Conservation (phyloP, 306 rosid species). For the Alnus glutinosa region DNA sequence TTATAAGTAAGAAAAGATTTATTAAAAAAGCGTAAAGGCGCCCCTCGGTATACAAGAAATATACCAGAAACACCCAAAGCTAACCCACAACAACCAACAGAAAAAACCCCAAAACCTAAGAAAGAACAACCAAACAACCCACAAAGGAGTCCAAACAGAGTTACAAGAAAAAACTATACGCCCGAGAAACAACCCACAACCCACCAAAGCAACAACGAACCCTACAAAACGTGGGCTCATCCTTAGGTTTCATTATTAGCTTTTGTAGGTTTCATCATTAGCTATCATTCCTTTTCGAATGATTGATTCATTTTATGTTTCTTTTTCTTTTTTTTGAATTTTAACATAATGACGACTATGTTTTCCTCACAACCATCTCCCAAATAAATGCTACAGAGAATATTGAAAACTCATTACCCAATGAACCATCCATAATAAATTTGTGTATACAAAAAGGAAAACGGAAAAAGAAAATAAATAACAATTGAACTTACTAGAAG, state of each 20-base stretch:
- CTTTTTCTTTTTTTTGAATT: background rate
- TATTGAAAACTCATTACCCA: conserved; percentile 3
- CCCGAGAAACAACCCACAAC: too few relatives aligned
- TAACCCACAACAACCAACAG: too few relatives aligned
- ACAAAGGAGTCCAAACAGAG: too few relatives aligned
- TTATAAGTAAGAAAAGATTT: too few relatives aligned
- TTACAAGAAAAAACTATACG: too few relatives aligned
- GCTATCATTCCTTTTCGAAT: background rate
- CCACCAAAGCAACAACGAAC: too few relatives aligned
- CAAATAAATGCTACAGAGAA: background rate
- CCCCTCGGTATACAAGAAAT: background rate
- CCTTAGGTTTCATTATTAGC: too few relatives aligned
- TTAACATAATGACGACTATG: background rate
- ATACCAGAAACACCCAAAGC: too few relatives aligned
- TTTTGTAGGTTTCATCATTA: background rate
- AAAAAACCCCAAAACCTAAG: too few relatives aligned
- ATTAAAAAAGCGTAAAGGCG: too few relatives aligned
- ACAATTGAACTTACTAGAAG: conserved; percentile 71
- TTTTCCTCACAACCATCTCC: background rate
- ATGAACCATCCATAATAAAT: conserved; percentile 9
- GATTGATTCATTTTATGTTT: background rate
- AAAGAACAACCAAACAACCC: too few relatives aligned
- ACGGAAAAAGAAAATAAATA: background rate
- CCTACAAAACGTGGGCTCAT: too few relatives aligned
- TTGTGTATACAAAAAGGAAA: conserved; percentile 6